These are phyloP conservation scores for Annulohypoxylon moriforme DNA, from an alignment of 495 filamentous ascomycete genomes.

Conservation along the genomic window DNA sequence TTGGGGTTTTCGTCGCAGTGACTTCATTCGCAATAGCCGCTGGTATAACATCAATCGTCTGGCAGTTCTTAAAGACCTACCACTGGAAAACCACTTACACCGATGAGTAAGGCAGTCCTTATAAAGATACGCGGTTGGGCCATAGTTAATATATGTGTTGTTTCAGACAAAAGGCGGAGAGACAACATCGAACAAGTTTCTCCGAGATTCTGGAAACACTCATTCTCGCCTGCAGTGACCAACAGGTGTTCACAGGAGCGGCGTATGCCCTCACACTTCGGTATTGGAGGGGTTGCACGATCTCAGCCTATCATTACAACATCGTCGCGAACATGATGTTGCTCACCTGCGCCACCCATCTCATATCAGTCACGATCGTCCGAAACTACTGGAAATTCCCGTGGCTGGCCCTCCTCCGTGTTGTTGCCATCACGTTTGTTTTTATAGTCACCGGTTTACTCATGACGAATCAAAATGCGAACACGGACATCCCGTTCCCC, in stretches of 20 bases:
- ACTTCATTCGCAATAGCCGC: slow-evolving; percentile 42
- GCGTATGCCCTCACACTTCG: slow-evolving; percentile 52
- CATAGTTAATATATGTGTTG: not conserved
- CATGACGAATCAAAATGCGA: slow-evolving; percentile 47
- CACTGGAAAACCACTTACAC: slow-evolving; percentile 9
- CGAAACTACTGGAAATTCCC: slow-evolving; percentile 50
- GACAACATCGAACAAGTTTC: slow-evolving; percentile 34
- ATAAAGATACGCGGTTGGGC: not conserved
- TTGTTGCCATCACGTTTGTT: slow-evolving; percentile 35
- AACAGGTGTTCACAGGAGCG: slow-evolving; percentile 54
- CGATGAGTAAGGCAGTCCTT: slow-evolving; percentile 24
- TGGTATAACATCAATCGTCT: slow-evolving; percentile 30
- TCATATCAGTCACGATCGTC: slow-evolving; percentile 51
- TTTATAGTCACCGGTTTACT: slow-evolving; percentile 47
- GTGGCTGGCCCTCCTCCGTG: slow-evolving; percentile 44
- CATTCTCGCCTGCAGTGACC: slow-evolving; percentile 53
- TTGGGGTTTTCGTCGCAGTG: slow-evolving; percentile 47
- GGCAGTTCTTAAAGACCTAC: slow-evolving; percentile 33
- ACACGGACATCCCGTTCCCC: slow-evolving; percentile 34
- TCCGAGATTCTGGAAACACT: slow-evolving; percentile 50
- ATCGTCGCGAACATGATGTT: slow-evolving; percentile 55
- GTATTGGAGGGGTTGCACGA: slow-evolving; percentile 49
- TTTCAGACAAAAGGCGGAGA: slow-evolving; percentile 3
- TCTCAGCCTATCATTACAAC: slow-evolving; percentile 58
- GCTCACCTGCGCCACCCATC: slow-evolving; percentile 54